Evolutionary conservation across 2,329 filamentous ascomycete genomes (phyloP), one percentile per base, ranked within the genome.

Genomic region (Exserohilum turcica): DNA sequence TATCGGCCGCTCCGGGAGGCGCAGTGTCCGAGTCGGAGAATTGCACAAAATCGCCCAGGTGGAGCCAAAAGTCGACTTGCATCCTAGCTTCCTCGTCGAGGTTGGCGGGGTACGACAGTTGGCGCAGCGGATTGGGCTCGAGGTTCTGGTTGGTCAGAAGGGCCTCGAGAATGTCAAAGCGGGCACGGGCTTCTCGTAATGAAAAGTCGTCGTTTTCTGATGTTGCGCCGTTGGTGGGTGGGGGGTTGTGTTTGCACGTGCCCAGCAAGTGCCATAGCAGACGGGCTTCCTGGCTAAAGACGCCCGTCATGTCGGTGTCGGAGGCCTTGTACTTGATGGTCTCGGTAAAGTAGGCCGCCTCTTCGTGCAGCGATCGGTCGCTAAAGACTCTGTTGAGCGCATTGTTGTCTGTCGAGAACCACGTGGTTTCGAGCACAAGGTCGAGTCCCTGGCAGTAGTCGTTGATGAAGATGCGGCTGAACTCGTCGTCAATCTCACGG

Each of bases 51-150:
- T 88, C 84, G 44, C 86, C 91, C 13, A 96, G 80, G 21, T 84
- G 82, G 67, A 87, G 85, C 92, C 92, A 97, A 75, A 96, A 96
- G 55, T 90, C 85, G 47, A 90, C 79, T 61, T 92, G 87, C 29
- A 72, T 66, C 52, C 74, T 76, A 52, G 71, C 65, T 18, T 45
- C 43, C 13, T 67, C 64, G n/a, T 72, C 70, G 37, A 72, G 68
- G 53, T 75, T 69, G 79, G 78, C 56, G 77, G 75, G 21, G 79
- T 79, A 63, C 77, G 74, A 27, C 79, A 80, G 43, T 77, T 73
- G 76, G 46, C 82, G 78, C 43, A 87, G 78, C 6, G 82, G 84
- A 63, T 86, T 91, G 24, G 65, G 68, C 1, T 76, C 65, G 49
- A 94, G 74, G 52, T 85, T 84, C 24, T 87, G 85, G 43, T 91